phyloP scores from a whole-genome alignment of 495 filamentous ascomycete species.

The Aspergillus bertholletiae region DNA sequence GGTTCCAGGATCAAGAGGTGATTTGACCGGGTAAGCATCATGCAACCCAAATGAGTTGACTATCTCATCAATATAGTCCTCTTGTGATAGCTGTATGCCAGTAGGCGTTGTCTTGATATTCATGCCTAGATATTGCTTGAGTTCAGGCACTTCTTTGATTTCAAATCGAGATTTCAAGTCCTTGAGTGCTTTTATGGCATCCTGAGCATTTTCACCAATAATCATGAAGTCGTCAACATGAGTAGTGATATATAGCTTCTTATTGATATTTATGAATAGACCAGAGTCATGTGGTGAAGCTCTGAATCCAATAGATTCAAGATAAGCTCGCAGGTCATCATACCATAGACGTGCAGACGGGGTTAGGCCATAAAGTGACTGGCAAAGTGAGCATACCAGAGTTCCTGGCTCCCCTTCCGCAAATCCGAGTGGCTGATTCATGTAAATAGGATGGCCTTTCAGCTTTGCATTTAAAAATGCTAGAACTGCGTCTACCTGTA shows the following conservation, averaged over 20 bases:
- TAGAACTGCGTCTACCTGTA: background rate
- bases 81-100: background rate
- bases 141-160: background rate
- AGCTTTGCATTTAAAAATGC: background rate
- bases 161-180: slow-evolving; percentile 1
- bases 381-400: background rate
- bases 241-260: background rate
- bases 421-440: background rate
- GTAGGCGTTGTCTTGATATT: background rate
- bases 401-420: background rate
- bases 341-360: background rate
- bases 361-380: background rate
- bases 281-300: background rate
- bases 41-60: background rate
- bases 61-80: background rate
- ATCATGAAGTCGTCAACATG: slow-evolving; percentile 1
- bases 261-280: background rate
- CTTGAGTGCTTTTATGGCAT: background rate
- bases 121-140: slow-evolving; percentile 2
- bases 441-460: background rate
- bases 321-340: background rate
- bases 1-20: background rate
- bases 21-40: background rate
- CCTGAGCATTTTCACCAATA: background rate
- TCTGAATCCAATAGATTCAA: slow-evolving; percentile 2